Conservation (phyloP, 1,139 yeast species). For the Geotrichum phurueaensis region DNA sequence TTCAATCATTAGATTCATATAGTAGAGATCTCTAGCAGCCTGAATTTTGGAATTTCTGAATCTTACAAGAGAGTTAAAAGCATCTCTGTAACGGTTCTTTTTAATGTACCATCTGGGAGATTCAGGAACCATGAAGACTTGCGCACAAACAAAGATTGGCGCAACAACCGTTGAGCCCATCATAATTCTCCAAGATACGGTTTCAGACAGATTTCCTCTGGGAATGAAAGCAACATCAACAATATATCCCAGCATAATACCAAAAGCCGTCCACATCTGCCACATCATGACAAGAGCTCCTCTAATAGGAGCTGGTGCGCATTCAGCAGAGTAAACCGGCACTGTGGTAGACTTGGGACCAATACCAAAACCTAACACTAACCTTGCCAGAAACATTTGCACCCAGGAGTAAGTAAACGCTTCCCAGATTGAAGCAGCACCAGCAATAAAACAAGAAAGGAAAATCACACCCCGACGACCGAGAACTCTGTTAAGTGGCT, state of each 20-base stretch:
- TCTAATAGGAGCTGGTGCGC: constrained; percentile 68
- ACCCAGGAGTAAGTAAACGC: constrained; percentile 69
- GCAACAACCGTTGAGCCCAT: constrained; percentile 73
- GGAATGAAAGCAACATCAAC: constrained; percentile 58
- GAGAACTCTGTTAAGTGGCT: constrained; percentile 52
- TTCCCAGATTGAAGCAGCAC: constrained; percentile 68
- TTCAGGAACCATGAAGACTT: constrained; percentile 68
- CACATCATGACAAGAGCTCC: constrained; percentile 83
- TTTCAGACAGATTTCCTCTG: constrained; percentile 40
- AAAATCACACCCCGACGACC: constrained; percentile 76
- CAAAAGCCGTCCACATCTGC: constrained; percentile 86
- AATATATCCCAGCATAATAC: constrained; percentile 76
- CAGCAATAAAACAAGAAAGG: constrained; percentile 59
- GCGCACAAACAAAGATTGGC: constrained; percentile 59
- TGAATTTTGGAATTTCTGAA: constrained; percentile 51
- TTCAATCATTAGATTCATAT: constrained; percentile 57
- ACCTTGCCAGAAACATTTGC: constrained; percentile 68
- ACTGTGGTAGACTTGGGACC: constrained; percentile 80
- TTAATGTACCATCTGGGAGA: constrained; percentile 79
- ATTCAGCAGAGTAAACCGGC: constrained; percentile 77
- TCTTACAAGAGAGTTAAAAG: constrained; percentile 46
- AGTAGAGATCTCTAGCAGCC: constrained; percentile 73
- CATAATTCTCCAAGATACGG: constrained; percentile 76
- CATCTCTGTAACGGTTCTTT: constrained; percentile 52
- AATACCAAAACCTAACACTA: constrained; percentile 68